Evolutionary conservation across 352 stramenopile species (phyloP).

Genomic region (Globisporangium nunn): DNA sequence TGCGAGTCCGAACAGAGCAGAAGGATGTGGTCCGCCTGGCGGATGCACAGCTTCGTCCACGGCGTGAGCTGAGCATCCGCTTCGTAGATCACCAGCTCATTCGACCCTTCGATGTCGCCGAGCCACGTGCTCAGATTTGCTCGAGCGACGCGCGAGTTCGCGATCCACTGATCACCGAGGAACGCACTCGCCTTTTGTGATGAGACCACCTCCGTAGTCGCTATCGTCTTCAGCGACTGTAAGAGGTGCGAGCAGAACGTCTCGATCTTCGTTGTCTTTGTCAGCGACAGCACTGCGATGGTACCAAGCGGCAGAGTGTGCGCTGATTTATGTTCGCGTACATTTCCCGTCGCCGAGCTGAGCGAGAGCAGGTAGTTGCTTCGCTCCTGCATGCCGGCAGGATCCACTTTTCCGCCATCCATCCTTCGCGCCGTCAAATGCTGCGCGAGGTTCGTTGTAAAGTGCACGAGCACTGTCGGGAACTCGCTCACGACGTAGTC

Average conservation of each 20-base stretch:
- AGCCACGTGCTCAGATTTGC: slow-evolving; percentile 77
- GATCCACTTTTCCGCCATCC: slow-evolving; percentile 26
- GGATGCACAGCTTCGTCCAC: slow-evolving; percentile 82
- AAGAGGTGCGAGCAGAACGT: slow-evolving; percentile 71
- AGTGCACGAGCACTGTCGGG: slow-evolving; percentile 67
- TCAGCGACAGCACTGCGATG: slow-evolving; percentile 72
- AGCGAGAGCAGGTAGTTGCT: slow-evolving; percentile 57
- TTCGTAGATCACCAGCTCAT: slow-evolving; percentile 80
- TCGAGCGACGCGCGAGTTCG: slow-evolving; percentile 49
- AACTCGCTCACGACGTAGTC: slow-evolving; percentile 72
- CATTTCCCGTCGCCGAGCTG: slow-evolving; percentile 19
- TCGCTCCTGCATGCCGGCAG: slow-evolving; percentile 24
- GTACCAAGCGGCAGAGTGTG: slow-evolving; percentile 52
- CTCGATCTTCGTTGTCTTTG: slow-evolving; percentile 62
- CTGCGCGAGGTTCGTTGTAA: slow-evolving; percentile 68
- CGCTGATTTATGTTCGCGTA: slow-evolving; percentile 15
- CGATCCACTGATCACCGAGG: slow-evolving; percentile 65
- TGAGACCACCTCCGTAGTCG: slow-evolving; percentile 59
- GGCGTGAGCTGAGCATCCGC: slow-evolving; percentile 58
- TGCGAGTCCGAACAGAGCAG: slow-evolving; percentile 73
- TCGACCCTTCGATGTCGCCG: slow-evolving; percentile 69
- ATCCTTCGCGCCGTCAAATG: slow-evolving; percentile 40
- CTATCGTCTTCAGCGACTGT: slow-evolving; percentile 54
- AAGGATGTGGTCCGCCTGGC: slow-evolving; percentile 80
- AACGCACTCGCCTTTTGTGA: slow-evolving; percentile 58